Base-by-base conservation (phyloP, 1,139 yeast genomes). In the Kodamaea arcana region DNA sequence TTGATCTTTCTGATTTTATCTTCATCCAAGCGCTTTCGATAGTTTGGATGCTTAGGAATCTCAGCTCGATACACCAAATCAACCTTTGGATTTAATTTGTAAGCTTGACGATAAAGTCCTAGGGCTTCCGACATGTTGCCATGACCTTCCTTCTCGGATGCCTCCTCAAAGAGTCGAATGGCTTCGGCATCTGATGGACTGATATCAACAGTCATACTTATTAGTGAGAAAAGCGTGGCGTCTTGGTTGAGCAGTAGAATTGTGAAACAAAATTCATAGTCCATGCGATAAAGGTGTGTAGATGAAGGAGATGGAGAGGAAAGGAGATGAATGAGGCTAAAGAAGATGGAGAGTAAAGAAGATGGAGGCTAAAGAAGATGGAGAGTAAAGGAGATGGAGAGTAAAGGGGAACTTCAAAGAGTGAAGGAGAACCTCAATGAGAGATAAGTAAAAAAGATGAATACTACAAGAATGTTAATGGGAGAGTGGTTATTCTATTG, bases 81-180 rank as follows among this genome's bases (percentile, higher is more conserved):
- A 4, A 87, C 88, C 35, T 70, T 71, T 4, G 76, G 82, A 53
- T 83, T 78, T 22, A 78, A 44, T 55, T 70, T 79, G 54, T 80
- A 75, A 1, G 96, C 95, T 42, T 71, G 70, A 39, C 95, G 65
- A 59, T 88, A 88, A 42, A 63, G 70, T 29, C 68, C 74, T 24
- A 86, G 79, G 0, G 97, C 96, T 50, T 87, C 96, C 4, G 85
- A 71, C 75, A 88, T 71, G 40, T 78, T 66, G 0, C 96, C 96
- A 34, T 69, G 74, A 18, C 75, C 63, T 57, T 88, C 97, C 48
- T 79, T 80, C 35, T 73, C 78, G 0, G 81, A 76, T 1, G 90
- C 97, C 35, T 65, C 59, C 47, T 83, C 90, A 62, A 84, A 87
- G 18, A 74, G 56, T 18, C 63, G 62, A 30, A 86, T 58, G 1